These are phyloP conservation scores for Colletotrichum musicola DNA, from an alignment of 2,329 filamentous ascomycete species.

Conservation along the genomic window DNA sequence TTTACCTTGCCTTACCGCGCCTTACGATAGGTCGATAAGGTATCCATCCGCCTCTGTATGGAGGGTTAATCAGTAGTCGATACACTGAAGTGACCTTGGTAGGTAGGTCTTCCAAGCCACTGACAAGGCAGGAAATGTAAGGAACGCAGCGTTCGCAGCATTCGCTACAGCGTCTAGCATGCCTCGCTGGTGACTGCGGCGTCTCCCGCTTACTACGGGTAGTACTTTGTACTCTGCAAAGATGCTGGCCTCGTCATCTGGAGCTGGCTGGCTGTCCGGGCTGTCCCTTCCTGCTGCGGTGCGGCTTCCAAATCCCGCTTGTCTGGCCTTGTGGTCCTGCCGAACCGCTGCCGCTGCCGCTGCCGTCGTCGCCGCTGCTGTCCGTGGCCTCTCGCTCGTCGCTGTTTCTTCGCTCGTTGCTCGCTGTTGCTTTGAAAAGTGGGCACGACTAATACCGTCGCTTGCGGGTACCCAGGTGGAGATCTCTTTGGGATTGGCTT, in stretches of 20 bases:
- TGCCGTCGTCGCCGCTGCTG: background rate
- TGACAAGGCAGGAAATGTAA: no score
- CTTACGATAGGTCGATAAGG: background rate
- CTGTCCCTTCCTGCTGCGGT: conserved; percentile 1
- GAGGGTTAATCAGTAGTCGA: background rate
- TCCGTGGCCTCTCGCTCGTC: conserved; percentile 4
- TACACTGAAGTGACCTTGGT: background rate
- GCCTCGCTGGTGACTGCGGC: no score
- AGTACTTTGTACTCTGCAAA: no score
- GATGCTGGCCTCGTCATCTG: background rate
- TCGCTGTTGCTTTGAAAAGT: conserved; percentile 27
- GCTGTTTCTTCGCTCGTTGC: conserved; percentile 32
- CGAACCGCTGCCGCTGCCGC: conserved; percentile 28
- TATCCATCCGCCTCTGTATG: background rate
- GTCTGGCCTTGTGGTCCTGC: conserved; percentile 17
- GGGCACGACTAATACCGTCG: conserved; percentile 27
- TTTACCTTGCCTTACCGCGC: conserved; percentile 11
- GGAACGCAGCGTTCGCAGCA: no score
- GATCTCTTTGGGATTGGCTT: conserved; percentile 29
- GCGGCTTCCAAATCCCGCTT: background rate
- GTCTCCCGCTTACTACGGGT: no score
- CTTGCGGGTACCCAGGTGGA: conserved; percentile 35
- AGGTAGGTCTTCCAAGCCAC: background rate
- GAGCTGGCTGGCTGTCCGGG: background rate
- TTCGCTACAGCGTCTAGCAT: no score